Base-by-base conservation (phyloP, 345 rosid species). In the Carallia pectinifolia region DNA sequence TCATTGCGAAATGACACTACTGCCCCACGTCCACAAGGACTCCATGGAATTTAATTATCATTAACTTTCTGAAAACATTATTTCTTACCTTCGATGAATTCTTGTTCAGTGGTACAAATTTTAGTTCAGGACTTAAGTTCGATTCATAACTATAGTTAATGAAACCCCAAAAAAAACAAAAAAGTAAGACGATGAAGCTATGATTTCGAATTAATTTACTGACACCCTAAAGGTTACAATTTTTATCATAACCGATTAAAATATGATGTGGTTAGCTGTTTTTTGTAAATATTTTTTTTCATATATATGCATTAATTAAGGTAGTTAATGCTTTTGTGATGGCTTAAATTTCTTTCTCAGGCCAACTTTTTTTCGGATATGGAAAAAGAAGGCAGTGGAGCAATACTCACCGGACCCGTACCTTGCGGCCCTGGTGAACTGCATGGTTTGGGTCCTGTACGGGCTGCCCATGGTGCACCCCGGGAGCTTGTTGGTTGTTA, bases 401-500 rank as follows among this genome's bases (percentile, higher is more conserved):
- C 91, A 87, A 29, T 94, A 80, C 82, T 91, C 96, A 29, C 74
- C 93, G 7, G 75, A 58, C 7, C 98, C 98, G 13, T 94, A 94
- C 76, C 70, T 94, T 4, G 95, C 93, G 27, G 86, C 96, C 39
- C 74, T 91, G 31, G 76, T 88, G 68, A 94, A 91, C 83, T 91
- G 97, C 81, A 36, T 85, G 85, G 77, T 84, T 18, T 94, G 98
- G 98, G 85, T 88, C 9, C 61, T 94, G 58, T 94, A 89, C 16
- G 98, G 98, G 0, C 84, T 94, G 6, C 98, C 98, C 2, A 53
- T 74, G 77, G 96, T 94, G 60, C 90, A 81, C 74, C 96, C 98
- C 0, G 1, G 89, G 66, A 91, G 89, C 82, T 73, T 63, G 40
- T 73, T 91, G 73, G 93, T 94, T 31, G 5, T 85, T 18, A 94